Evolutionary conservation across 495 filamentous ascomycete species (phyloP).

Genomic region (Cudoniella acicularis): DNA sequence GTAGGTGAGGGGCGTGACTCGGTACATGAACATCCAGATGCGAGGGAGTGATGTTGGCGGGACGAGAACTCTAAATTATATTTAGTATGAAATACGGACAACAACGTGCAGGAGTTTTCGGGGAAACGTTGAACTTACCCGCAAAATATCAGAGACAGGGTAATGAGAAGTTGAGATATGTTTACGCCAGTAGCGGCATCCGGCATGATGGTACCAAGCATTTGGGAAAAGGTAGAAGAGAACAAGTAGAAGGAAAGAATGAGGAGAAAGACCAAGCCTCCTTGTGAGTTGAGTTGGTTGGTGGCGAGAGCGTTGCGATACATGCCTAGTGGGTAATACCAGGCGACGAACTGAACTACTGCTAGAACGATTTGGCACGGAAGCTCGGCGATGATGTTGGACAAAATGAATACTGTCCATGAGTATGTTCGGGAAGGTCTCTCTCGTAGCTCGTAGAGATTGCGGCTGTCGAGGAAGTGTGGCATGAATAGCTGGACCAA

Average conservation of each 20-base stretch:
- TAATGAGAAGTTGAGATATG: slow-evolving; percentile 51
- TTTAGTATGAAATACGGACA: no score
- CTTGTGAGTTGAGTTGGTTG: not conserved
- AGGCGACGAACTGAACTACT: slow-evolving; percentile 69
- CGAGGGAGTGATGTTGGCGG: slow-evolving; percentile 43
- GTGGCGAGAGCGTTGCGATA: not conserved
- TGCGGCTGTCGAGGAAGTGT: slow-evolving; percentile 70
- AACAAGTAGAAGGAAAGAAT: not conserved
- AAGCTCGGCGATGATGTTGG: slow-evolving; percentile 72
- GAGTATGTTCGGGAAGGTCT: slow-evolving; percentile 80
- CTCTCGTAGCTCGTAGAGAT: slow-evolving; percentile 82
- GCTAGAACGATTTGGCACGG: slow-evolving; percentile 72
- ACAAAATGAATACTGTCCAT: slow-evolving; percentile 79
- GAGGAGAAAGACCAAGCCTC: slow-evolving; percentile 49
- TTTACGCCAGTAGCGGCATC: not conserved
- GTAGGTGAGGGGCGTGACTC: slow-evolving; percentile 66
- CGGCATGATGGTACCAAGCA: not conserved
- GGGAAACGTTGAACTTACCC: not conserved
- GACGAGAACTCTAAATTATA: not conserved
- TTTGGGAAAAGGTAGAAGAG: not conserved
- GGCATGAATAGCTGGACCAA: slow-evolving; percentile 83
- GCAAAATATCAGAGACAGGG: slow-evolving; percentile 65
- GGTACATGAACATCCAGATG: slow-evolving; percentile 86
- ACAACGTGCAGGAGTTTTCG: no score
- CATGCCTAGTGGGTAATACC: slow-evolving; percentile 30